A percentile compares a stretch with the other conserved stretches of the same genome.
Conservation (phyloP, 192 early-diverging fungal genomes). For the Irineochytrium annulatum region DNA sequence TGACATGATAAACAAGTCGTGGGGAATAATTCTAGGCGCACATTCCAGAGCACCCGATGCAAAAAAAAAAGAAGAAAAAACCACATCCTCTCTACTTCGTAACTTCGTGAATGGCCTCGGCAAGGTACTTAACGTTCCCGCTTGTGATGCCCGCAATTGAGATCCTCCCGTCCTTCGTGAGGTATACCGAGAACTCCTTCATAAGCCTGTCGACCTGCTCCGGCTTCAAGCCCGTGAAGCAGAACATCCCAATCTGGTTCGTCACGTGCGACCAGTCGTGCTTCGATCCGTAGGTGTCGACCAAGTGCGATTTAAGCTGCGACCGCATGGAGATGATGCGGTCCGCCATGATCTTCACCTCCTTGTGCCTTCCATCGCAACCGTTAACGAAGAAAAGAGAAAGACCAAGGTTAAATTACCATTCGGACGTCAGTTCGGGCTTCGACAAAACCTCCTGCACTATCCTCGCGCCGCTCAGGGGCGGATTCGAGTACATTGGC, state of each 20-base stretch:
- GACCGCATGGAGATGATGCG: constrained; percentile 93
- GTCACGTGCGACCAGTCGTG: constrained; percentile 89
- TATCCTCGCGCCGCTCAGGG: constrained; percentile 90
- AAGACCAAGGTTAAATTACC: constrained; percentile 45
- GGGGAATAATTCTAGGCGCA: too few species aligned
- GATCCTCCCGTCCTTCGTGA: constrained; percentile 93
- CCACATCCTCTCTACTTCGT: constrained; percentile 59
- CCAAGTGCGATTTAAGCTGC: constrained; percentile 71
- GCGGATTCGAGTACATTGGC: constrained; percentile 98
- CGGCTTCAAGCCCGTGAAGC: constrained; percentile 86
- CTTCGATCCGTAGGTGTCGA: constrained; percentile 75
- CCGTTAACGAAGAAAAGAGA: neutral
- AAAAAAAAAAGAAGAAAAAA: neutral
- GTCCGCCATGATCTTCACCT: constrained; percentile 96
- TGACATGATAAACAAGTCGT: too few species aligned
- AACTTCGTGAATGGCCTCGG: constrained; percentile 91
- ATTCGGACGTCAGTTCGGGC: constrained; percentile 72
- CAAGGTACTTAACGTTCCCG: constrained; percentile 92
- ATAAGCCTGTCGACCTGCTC: constrained; percentile 83
- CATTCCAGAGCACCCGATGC: neutral
- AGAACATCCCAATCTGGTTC: constrained; percentile 96
- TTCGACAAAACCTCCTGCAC: constrained; percentile 80
- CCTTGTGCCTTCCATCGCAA: constrained; percentile 44
- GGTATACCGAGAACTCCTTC: constrained; percentile 83
- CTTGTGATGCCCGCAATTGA: constrained; percentile 94